These are phyloP conservation scores for Alternaria dauci DNA, from an alignment of 2,329 filamentous ascomycete species.

Conservation along the genomic window DNA sequence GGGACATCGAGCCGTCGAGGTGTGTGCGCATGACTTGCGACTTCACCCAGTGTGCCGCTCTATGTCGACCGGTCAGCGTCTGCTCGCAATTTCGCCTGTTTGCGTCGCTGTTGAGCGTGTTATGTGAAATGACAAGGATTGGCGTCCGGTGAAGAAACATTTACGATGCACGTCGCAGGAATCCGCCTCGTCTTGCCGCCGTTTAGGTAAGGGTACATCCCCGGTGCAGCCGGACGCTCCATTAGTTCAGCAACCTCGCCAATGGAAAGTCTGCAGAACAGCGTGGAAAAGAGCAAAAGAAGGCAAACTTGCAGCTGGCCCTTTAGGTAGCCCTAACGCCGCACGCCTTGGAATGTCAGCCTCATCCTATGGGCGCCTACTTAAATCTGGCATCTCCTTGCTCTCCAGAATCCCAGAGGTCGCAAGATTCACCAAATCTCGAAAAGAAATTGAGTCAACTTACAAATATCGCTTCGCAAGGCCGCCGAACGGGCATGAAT, in stretches of 20 bases:
- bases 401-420: background rate
- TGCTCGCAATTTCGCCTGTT: constrained; percentile 2
- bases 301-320: constrained; percentile 31
- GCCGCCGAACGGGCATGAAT: constrained; percentile 8
- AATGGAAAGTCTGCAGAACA: constrained; percentile 20
- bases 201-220: constrained; percentile 10
- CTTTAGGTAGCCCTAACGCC: constrained; percentile 16
- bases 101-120: constrained; percentile 2
- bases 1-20: constrained; percentile 6
- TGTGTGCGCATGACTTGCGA: constrained; percentile 16
- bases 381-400: constrained; percentile 31
- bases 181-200: constrained; percentile 9
- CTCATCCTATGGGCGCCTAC: constrained; percentile 22
- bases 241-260: constrained; percentile 17
- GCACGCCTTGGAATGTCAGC: constrained; percentile 22
- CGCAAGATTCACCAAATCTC: background rate
- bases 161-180: constrained; percentile 16
- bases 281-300: constrained; percentile 9
- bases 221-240: constrained; percentile 20
- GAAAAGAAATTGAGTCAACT: constrained; percentile 5
- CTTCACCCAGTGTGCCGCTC: background rate
- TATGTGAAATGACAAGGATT: constrained; percentile 10
- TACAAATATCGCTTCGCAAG: constrained; percentile 11
- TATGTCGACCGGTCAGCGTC: constrained; percentile 16
- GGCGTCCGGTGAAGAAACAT: constrained; percentile 18